Evolutionary conservation across 805 yeast genomes (phyloP), one percentile per base, ranked within the genome.

Genomic region (Candida lessepsii): DNA sequence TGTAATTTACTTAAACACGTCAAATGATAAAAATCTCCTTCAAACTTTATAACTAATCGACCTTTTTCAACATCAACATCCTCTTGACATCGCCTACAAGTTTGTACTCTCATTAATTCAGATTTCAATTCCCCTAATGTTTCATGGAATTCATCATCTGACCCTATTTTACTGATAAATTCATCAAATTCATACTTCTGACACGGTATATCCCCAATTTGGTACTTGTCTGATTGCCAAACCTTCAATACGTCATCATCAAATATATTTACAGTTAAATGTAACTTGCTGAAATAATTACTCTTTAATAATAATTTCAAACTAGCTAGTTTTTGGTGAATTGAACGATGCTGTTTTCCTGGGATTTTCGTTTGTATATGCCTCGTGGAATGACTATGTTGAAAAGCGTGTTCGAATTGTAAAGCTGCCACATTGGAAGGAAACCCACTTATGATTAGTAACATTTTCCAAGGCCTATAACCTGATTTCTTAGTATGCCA

Each of bases 371-470:
- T 55, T 2, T 59, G 53, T 3, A 86, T 77, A 52, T 79, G 86
- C 27, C 88, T 64, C 0, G 95, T 81, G 37, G 67, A 70, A 46
- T 81, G 69, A 1, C 81, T 67, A 57, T 86, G 93, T 50, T 86
- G 95, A 78, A 86, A 82, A 1, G 95, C 90, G 59, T 84, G 89
- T 52, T 87, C 96, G 58, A 86, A 86, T 57, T 61, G 90, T 37
- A 87, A 60, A 0, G 95, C 95, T 2, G 81, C 60, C 2, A 81
- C 67, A 45, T 76, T 78, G 5, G 80, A 76, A 0, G 87, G 87
- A 53, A 87, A 86, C 2, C 90, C 89, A 51, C 82, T 67, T 0
- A 87, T 83, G 2, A 80, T 50, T 40, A 76, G 45, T 0, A 72
- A 56, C 81, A 83, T 78, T 42, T 71, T 75, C 96, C 96, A 86